phyloP scores from a whole-genome alignment of 2,329 filamentous ascomycete species.

The Fusarium nodosum region DNA sequence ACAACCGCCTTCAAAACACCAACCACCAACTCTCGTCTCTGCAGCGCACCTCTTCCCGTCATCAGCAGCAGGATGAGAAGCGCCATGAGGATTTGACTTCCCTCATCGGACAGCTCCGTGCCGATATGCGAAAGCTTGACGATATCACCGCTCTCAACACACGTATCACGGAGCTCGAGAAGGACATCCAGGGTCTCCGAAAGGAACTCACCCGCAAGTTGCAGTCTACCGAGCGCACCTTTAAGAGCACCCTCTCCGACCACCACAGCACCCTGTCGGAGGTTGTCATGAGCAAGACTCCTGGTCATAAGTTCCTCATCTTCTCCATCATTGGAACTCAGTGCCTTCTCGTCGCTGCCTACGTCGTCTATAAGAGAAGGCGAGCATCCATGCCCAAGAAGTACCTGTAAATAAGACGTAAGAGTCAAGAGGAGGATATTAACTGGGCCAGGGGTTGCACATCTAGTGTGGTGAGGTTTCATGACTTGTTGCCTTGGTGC shows the following conservation, averaged over 20 bases:
- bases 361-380: conserved; percentile 84
- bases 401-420: conserved; percentile 72
- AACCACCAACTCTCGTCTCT: conserved; percentile 76
- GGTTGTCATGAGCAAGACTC: conserved; percentile 62
- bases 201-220: conserved; percentile 64
- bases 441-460: conserved; percentile 6
- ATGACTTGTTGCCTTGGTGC: conserved; percentile 24
- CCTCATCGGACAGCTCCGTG: conserved; percentile 63
- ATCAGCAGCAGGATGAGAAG: conserved; percentile 66
- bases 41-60: conserved; percentile 67
- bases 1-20: conserved; percentile 82
- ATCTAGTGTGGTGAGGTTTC: conserved; percentile 32
- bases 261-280: conserved; percentile 65
- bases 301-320: conserved; percentile 69
- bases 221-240: conserved; percentile 64
- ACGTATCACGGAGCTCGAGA: conserved; percentile 67
- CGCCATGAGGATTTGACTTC: conserved; percentile 68
- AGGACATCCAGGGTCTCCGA: conserved; percentile 69
- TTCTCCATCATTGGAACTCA: conserved; percentile 82
- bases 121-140: conserved; percentile 62
- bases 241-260: conserved; percentile 65
- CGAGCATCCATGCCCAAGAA: conserved; percentile 87
- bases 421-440: conserved; percentile 18
- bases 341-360: conserved; percentile 75
- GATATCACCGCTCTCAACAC: conserved; percentile 59